Conservation (phyloP, 768 basidiomycete species). For the Termitomyces sp. region DNA sequence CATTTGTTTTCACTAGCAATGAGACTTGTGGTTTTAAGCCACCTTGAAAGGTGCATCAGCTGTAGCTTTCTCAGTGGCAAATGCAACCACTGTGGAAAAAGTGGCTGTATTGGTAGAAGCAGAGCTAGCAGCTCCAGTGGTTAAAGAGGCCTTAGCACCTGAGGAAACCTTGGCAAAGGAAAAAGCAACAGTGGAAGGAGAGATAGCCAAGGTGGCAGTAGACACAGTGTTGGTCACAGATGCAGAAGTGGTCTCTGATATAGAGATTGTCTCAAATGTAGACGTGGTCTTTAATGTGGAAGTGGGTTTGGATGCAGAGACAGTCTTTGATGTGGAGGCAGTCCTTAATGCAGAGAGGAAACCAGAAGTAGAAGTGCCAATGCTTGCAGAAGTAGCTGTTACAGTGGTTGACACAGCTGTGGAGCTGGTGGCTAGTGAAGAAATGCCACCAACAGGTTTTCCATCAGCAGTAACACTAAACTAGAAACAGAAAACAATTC, state of each 20-base stretch:
- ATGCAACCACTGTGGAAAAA: neutral
- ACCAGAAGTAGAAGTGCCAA: conserved; percentile 7
- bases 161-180: neutral
- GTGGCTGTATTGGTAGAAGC: neutral
- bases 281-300: conserved; percentile 5
- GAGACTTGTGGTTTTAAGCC: neutral
- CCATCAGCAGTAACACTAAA: conserved; percentile 30
- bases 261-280: conserved; percentile 12
- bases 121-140: neutral
- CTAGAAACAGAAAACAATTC: conserved; percentile 9
- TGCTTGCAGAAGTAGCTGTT: neutral
- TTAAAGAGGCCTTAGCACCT: neutral
- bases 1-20: neutral
- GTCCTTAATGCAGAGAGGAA: conserved; percentile 2
- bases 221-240: conserved; percentile 4
- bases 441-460: conserved; percentile 17
- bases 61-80: neutral
- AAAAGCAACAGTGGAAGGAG: neutral
- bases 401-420: neutral
- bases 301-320: conserved; percentile 2
- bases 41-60: neutral
- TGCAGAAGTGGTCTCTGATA: neutral
- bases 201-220: conserved; percentile 3
- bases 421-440: conserved; percentile 2
- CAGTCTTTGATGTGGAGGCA: conserved; percentile 8